phyloP scores from a whole-genome alignment of 2,329 filamentous ascomycete species.

The Paramyrothecium roridum region DNA sequence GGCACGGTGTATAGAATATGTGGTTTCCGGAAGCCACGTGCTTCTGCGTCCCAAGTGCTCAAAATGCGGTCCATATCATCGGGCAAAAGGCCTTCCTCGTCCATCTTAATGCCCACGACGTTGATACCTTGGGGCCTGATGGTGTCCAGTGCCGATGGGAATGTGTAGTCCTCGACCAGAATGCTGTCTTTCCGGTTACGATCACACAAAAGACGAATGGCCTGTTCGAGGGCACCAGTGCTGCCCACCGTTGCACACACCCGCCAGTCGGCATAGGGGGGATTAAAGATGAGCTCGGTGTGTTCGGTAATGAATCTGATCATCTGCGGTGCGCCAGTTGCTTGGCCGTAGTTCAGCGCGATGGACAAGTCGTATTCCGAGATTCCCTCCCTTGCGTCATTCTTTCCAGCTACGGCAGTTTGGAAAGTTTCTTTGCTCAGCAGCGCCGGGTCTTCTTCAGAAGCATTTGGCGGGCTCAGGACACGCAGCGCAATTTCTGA shows the following conservation, averaged over 20 bases:
- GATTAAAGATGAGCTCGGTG: conserved; percentile 69
- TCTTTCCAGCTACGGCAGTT: neutral
- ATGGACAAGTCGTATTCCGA: conserved; percentile 29
- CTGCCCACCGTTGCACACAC: conserved; percentile 65
- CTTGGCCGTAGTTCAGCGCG: conserved; percentile 70
- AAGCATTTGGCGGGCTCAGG: neutral
- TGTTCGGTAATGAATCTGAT: conserved; percentile 72
- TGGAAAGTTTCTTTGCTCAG: neutral
- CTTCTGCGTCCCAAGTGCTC: conserved; percentile 56
- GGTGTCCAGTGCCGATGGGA: conserved; percentile 54
- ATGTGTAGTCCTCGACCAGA: conserved; percentile 60
- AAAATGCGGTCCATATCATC: conserved; percentile 57
- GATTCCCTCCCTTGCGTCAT: neutral
- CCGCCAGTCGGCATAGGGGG: conserved; percentile 69
- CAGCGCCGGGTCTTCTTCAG: neutral
- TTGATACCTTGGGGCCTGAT: conserved; percentile 60
- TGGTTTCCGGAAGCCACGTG: conserved; percentile 57
- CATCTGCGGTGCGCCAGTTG: conserved; percentile 64
- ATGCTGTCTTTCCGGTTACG: conserved; percentile 57
- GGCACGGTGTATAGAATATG: conserved; percentile 69
- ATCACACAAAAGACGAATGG: conserved; percentile 58
- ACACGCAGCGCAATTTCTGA: neutral
- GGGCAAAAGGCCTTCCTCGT: conserved; percentile 49
- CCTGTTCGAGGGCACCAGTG: conserved; percentile 64
- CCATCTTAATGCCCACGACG: conserved; percentile 60